Evolutionary conservation across 495 filamentous ascomycete species (phyloP).

Genomic region (Xylona heveae): DNA sequence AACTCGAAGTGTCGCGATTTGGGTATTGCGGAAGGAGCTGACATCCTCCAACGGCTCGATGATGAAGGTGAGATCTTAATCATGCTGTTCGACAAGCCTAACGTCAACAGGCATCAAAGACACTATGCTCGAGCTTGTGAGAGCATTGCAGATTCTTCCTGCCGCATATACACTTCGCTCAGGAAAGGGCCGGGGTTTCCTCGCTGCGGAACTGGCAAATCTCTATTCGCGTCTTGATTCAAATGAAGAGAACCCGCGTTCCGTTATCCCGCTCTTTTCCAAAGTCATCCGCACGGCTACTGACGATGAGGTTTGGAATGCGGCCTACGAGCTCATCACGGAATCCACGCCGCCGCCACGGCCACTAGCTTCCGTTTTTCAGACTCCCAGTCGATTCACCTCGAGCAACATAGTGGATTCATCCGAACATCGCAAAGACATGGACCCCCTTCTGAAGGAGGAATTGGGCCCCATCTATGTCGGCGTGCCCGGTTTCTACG

Average conservation of each 20-base stretch:
- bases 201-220: constrained; percentile 7
- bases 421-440: constrained; percentile 1
- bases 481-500: constrained; percentile 1
- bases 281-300: constrained; percentile 9
- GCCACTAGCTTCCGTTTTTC: no score
- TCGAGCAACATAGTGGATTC: constrained; percentile 1
- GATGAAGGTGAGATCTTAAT: no score
- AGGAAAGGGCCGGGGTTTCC: constrained; percentile 7
- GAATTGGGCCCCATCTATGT: constrained; percentile 2
- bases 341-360: constrained; percentile 7
- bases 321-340: constrained; percentile 9
- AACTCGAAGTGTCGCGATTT: no score
- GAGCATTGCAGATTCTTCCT: constrained; percentile 7
- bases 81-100: no score
- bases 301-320: constrained; percentile 9
- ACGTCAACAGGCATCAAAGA: constrained; percentile 8
- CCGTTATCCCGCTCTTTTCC: constrained; percentile 9
- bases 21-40: no score
- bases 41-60: no score
- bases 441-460: constrained; percentile 1
- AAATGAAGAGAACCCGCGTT: constrained; percentile 6
- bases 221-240: constrained; percentile 8
- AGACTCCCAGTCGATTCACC: constrained; percentile 3
- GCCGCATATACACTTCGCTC: constrained; percentile 9
- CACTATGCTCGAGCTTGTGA: constrained; percentile 8